Evolutionary conservation across 257 asterid species (phyloP).

Genomic region (Nicotiana otophora): DNA sequence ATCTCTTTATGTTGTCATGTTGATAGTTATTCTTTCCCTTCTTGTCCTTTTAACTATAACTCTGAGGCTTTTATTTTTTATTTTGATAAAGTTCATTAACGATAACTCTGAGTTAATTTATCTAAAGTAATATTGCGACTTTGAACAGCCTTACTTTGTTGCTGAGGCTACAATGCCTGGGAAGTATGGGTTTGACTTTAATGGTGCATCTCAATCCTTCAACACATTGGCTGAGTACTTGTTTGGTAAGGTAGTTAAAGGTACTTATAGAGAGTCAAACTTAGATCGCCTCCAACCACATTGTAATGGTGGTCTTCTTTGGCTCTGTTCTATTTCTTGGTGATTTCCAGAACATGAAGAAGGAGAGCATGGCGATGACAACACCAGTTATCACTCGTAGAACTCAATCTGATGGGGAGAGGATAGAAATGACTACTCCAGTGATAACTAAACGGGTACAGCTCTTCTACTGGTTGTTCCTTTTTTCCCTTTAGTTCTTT

Average conservation of each 20-base stretch:
- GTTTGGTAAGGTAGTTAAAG: constrained; percentile 86
- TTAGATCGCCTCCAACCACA: neutral
- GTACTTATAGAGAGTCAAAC: neutral
- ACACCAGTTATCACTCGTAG: constrained; percentile 71
- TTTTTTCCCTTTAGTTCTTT: neutral
- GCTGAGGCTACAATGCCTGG: constrained; percentile 95
- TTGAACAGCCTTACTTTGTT: constrained; percentile 54
- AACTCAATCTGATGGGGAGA: constrained; percentile 52
- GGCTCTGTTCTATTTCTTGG: constrained; percentile 3
- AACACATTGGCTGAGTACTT: constrained; percentile 74
- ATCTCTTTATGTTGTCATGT: neutral
- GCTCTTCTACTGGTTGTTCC: neutral
- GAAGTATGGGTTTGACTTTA: constrained; percentile 64
- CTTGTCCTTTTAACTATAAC: neutral
- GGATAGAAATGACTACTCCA: constrained; percentile 90
- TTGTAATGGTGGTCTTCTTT: neutral
- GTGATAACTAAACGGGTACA: constrained; percentile 70
- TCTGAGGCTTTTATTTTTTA: neutral
- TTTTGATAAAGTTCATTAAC: no score
- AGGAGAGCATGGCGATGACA: constrained; percentile 84
- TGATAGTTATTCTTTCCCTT: neutral
- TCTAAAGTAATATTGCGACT: neutral
- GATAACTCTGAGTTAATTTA: neutral
- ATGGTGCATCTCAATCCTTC: constrained; percentile 77
- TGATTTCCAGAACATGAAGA: constrained; percentile 48